Evolutionary conservation across 768 basidiomycete species (phyloP).

Genomic region (Trametes cingulata): DNA sequence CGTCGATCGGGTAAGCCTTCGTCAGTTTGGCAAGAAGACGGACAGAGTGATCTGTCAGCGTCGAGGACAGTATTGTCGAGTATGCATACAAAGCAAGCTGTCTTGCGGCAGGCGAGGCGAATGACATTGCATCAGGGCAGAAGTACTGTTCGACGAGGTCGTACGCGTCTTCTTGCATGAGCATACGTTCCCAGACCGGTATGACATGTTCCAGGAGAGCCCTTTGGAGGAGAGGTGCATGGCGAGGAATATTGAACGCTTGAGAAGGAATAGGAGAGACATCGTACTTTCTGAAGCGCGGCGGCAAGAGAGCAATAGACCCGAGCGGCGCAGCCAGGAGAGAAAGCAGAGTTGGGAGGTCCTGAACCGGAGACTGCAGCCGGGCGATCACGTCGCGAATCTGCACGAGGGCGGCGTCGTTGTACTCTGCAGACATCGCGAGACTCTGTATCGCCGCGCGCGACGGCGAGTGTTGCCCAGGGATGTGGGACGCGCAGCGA

Average conservation of each 20-base stretch:
- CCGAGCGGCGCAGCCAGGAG: constrained; percentile 63
- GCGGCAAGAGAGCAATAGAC: constrained; percentile 57
- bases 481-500: not conserved
- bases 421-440: constrained; percentile 26
- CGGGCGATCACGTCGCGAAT: constrained; percentile 30
- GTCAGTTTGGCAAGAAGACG: constrained; percentile 55
- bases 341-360: constrained; percentile 51
- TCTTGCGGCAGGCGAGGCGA: constrained; percentile 49
- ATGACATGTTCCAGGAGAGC: constrained; percentile 61
- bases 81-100: constrained; percentile 62
- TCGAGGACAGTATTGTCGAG: constrained; percentile 56
- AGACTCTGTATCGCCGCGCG: too few relatives aligned
- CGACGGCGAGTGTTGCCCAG: not conserved
- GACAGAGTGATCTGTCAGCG: constrained; percentile 51
- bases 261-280: constrained; percentile 37
- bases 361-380: constrained; percentile 39
- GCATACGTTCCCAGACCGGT: constrained; percentile 64
- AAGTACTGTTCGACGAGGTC: constrained; percentile 68
- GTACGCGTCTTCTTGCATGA: constrained; percentile 50
- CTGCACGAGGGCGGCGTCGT: constrained; percentile 24
- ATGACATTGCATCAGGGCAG: constrained; percentile 62
- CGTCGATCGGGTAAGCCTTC: constrained; percentile 66
- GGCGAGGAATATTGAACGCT: constrained; percentile 35
- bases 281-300: constrained; percentile 50
- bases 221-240: constrained; percentile 61